Base-by-base conservation (phyloP, 2,329 filamentous ascomycete genomes). In the Penicillium sp. region DNA sequence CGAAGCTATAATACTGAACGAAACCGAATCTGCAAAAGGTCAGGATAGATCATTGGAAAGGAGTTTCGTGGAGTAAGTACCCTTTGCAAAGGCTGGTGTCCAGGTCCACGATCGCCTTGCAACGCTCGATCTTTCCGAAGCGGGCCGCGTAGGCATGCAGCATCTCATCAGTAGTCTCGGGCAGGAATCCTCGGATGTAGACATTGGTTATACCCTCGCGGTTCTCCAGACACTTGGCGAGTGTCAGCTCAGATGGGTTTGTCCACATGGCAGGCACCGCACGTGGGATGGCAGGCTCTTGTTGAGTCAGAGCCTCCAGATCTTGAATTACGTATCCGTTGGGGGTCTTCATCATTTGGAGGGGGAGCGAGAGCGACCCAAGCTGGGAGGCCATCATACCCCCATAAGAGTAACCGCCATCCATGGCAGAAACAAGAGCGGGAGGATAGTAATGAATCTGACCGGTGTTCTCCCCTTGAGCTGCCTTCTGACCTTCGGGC, bases 81-180 rank as follows among this genome's bases (percentile, higher is more conserved):
- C 93, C 93, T 74, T 98, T 98, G 81, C 93, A 98, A 56, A 89
- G 84, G 53, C 89, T 88, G 43, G 88, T 95, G 59, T 86, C 84
- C 45, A 90, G 85, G 72, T 98, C 94, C 64, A 98, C 95, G 72
- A 98, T 98, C 13, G 94, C 93, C 77, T 98, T 98, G 64, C 89
- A 96, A 57, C 90, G 95, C 72, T 95, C 88, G 51, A 98, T 93
- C 53, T 85, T 83, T 37, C 93, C 94, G 65, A 97, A 98, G 44
- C 91, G 87, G 59, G 81, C 77, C 38, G 91, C 85, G 72, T 93
- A 97, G 38, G 78, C 77, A 61, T 86, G 80, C 17, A 98, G 76
- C 65, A 94, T 84, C 43, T 94, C 87, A 63, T 98, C 93, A 43
- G 94, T 93, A 0, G 91, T 98, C 61, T 94, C 91, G 0, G 93